These are phyloP conservation scores for Phytophthora capsici DNA, from an alignment of 352 stramenopile species.

Conservation along the genomic window DNA sequence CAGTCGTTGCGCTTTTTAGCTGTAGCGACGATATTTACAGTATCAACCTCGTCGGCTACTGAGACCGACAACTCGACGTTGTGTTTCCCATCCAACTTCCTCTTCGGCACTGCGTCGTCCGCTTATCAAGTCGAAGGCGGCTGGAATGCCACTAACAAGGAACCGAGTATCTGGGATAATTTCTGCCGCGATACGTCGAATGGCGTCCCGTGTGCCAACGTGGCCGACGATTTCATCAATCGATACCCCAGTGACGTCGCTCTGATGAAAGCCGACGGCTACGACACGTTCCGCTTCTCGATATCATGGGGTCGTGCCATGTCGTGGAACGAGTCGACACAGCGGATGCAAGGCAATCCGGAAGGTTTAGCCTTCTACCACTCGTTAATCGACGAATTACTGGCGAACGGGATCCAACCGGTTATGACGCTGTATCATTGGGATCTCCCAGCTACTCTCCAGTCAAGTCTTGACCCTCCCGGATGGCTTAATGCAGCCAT, in stretches of 20 bases:
- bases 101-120: conserved; percentile 90
- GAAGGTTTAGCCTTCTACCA: conserved; percentile 87
- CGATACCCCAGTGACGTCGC: conserved; percentile 90
- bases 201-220: conserved; percentile 81
- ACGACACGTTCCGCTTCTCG: conserved; percentile 91
- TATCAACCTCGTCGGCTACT: background rate
- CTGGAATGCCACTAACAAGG: conserved; percentile 80
- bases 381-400: conserved; percentile 84
- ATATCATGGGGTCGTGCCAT: conserved; percentile 91
- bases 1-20: conserved; percentile 3
- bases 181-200: conserved; percentile 78
- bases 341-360: conserved; percentile 66
- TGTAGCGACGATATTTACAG: background rate
- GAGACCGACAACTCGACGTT: conserved; percentile 21
- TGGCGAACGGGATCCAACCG: conserved; percentile 80
- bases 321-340: conserved; percentile 65
- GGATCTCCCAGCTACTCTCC: conserved; percentile 91
- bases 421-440: conserved; percentile 96
- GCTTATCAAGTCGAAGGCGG: conserved; percentile 95
- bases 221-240: conserved; percentile 94
- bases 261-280: conserved; percentile 90
- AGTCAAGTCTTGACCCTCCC: conserved; percentile 75
- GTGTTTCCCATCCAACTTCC: conserved; percentile 78
- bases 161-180: conserved; percentile 93
- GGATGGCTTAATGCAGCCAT: conserved; percentile 74